phyloP scores from a whole-genome alignment of 768 basidiomycete genomes.

The Kwoniella botswanensis region DNA sequence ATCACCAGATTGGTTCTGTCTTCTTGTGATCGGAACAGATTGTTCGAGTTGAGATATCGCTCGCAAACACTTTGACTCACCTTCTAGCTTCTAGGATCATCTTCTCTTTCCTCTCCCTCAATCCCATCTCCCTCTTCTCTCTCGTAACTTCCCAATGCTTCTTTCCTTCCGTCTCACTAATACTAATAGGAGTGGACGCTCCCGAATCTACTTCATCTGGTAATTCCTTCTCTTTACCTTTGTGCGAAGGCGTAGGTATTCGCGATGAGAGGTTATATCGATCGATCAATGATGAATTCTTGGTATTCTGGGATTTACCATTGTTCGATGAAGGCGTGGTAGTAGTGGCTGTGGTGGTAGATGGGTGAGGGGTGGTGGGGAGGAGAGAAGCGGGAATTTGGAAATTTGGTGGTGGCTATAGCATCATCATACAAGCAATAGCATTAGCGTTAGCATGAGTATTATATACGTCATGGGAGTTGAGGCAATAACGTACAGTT shows the following conservation, averaged over 20 bases:
- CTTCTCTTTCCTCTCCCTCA: slow-evolving; percentile 55
- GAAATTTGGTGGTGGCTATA: slow-evolving; percentile 49
- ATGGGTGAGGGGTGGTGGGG: slow-evolving; percentile 26
- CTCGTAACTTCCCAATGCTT: slow-evolving; percentile 52
- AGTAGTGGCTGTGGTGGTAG: slow-evolving; percentile 21
- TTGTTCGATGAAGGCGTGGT: slow-evolving; percentile 25
- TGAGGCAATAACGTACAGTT: slow-evolving; percentile 31
- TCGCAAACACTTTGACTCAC: slow-evolving; percentile 33
- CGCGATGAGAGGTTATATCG: slow-evolving; percentile 43
- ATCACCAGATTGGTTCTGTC: no score
- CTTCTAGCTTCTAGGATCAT: slow-evolving; percentile 57
- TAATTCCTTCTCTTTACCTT: slow-evolving; percentile 41
- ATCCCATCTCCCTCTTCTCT: slow-evolving; percentile 48
- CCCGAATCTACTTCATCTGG: slow-evolving; percentile 3
- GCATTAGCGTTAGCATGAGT: not conserved
- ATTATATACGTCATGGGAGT: not conserved
- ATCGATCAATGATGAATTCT: slow-evolving; percentile 47
- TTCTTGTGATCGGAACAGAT: not conserved
- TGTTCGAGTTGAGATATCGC: not conserved
- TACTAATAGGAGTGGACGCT: not conserved
- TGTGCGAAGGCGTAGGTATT: slow-evolving; percentile 27
- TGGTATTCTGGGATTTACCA: slow-evolving; percentile 5
- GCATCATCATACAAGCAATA: not conserved
- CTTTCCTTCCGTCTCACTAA: not conserved
- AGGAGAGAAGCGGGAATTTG: slow-evolving; percentile 46